Percentiles rank a stretch among this genome's conserved stretches.
Conservation (phyloP, 148 eudicot genomes). For the Camellia lanceoleosa region DNA sequence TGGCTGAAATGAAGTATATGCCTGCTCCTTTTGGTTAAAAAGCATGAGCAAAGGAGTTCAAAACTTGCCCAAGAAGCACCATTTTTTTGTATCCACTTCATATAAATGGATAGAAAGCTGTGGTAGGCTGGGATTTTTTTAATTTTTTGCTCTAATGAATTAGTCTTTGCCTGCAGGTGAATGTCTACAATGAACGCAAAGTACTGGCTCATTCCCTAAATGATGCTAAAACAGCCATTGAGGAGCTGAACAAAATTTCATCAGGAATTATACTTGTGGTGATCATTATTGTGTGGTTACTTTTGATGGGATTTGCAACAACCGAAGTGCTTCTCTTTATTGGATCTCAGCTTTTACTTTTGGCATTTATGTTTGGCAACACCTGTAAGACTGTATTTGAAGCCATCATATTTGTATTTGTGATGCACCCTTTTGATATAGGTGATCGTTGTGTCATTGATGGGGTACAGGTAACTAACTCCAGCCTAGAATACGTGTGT, state of each 20-base stretch:
- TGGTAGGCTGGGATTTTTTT: not conserved
- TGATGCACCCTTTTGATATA: slow-evolving; percentile 86
- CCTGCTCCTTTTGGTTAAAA: not conserved
- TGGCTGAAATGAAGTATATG: not conserved
- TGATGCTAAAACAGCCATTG: slow-evolving; percentile 84
- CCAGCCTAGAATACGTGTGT: not conserved
- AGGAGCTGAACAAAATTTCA: slow-evolving; percentile 62
- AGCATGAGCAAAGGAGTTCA: not conserved
- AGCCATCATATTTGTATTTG: slow-evolving; percentile 70
- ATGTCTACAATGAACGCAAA: slow-evolving; percentile 70
- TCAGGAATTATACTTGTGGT: slow-evolving; percentile 41
- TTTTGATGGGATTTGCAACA: slow-evolving; percentile 70
- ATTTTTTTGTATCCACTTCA: not conserved
- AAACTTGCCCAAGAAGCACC: not conserved
- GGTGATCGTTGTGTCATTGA: slow-evolving; percentile 91
- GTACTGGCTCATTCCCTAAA: slow-evolving; percentile 65
- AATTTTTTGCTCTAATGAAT: not conserved
- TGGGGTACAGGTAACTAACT: slow-evolving; percentile 65
- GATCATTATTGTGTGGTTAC: slow-evolving; percentile 56
- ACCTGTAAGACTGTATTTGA: slow-evolving; percentile 64
- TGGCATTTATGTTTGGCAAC: slow-evolving; percentile 69
- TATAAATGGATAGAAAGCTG: not conserved
- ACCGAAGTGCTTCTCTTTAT: slow-evolving; percentile 67
- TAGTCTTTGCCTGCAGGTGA: slow-evolving; percentile 41
- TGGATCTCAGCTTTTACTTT: slow-evolving; percentile 66